phyloP scores from a whole-genome alignment of 768 basidiomycete genomes.

The Botryobasidium botryosum region DNA sequence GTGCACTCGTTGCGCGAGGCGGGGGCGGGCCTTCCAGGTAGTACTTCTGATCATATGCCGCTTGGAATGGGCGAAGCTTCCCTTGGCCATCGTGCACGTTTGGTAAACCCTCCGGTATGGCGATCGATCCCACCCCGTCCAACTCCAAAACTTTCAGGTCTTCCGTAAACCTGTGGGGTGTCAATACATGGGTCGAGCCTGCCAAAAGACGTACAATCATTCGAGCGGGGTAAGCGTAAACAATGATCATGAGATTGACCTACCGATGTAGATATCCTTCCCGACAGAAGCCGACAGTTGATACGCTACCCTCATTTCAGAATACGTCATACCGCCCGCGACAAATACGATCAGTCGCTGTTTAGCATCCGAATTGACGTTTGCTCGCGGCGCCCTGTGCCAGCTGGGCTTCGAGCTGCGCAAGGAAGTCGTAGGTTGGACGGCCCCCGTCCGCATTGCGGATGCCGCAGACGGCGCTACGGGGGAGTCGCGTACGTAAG shows the following conservation, averaged over 20 bases:
- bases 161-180: slow-evolving; percentile 69
- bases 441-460: neutral
- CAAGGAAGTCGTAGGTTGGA: slow-evolving; percentile 39
- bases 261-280: slow-evolving; percentile 88
- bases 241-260: slow-evolving; percentile 8
- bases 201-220: neutral
- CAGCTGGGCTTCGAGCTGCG: slow-evolving; percentile 81
- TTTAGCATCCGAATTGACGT: too few relatives aligned
- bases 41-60: slow-evolving; percentile 67
- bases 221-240: neutral
- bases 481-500: slow-evolving; percentile 66
- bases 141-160: slow-evolving; percentile 79
- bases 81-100: slow-evolving; percentile 23
- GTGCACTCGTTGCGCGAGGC: slow-evolving; percentile 25
- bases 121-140: slow-evolving; percentile 66
- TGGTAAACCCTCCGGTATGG: slow-evolving; percentile 23
- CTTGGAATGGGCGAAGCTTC: slow-evolving; percentile 41
- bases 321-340: slow-evolving; percentile 90
- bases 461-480: slow-evolving; percentile 19
- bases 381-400: slow-evolving; percentile 58
- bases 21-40: slow-evolving; percentile 46
- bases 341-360: slow-evolving; percentile 80
- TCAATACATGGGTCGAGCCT: slow-evolving; percentile 84
- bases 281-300: slow-evolving; percentile 52
- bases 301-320: slow-evolving; percentile 83